Evolutionary conservation across 1,284 basidiomycete genomes (phyloP), one percentile per base, ranked within the genome.

Genomic region (Cryptococcus hybrid): DNA sequence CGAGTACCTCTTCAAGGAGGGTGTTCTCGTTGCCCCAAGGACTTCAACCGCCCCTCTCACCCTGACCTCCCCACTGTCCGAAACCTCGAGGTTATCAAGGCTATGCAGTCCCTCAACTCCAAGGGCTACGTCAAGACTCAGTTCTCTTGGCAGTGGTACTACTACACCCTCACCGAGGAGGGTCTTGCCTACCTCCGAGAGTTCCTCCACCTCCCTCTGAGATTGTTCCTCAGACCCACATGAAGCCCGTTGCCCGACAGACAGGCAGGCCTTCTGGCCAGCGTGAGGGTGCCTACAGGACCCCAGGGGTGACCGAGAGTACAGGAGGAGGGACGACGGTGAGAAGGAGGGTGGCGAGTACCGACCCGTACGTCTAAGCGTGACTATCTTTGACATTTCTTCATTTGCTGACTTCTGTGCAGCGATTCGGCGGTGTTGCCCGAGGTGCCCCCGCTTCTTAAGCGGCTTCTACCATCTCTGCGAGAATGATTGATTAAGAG

Each of bases 1-100:
- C 84, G 92, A 97, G 83, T 88, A 88, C 84, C 92, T 97, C 84
- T 97, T 97, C 89, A 94, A 94, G 82, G 93, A 97, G 88, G 95
- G 96, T 75, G 96, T 98, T 66, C 84, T 98, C 77, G 95, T 99
- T 78, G 95, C 95, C 75, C 96, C 84, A 99, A 99, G 84, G 93
- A 99, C 82, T 98, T 85, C 84, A 95, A 97, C 79, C 89, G 91
- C 61, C 89, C 92, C 57, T 92, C 95, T 81, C 96, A 99, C 79
- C 92, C 96, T 75, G 94, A 98, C 76, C 86, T 99, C 68, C 69
- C 77, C 63, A 90, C 94, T 66, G 88, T 98, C 74, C 90, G 90
- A 69, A 99, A 99, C 83, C 88, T 99, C 67, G 84, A 97, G 80
- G 96, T 99, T 73, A 96, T 99, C 86, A 99, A 99, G 86, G 92